Base-by-base conservation (phyloP, 306 rosid species). In the Dicorynia guianensis region DNA sequence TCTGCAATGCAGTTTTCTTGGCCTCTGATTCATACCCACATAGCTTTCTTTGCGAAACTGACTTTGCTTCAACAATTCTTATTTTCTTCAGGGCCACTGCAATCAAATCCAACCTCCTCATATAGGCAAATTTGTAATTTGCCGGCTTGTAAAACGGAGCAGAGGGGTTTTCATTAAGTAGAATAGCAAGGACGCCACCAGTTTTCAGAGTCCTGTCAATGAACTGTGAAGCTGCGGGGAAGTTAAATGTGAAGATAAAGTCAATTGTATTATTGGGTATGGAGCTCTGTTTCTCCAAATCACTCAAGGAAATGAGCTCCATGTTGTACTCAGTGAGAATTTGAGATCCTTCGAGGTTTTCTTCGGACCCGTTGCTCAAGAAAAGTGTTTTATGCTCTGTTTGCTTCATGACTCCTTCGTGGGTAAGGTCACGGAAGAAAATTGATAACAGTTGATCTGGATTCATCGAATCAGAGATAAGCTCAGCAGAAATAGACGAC, bases 1-100 rank as follows among this genome's bases (percentile, higher is more conserved):
- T 81, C 79, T 82, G 75, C 17, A 93, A 69, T 0, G 97, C 98
- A 0, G 79, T 86, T 78, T 83, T 86, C 74, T 86, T 93, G 0
- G 92, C 88, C 11, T 81, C 91, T 0, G 76, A 52, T 0, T 72
- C 63, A 4, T 75, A 70, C 3, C 82, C 72, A 0, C 36, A 73
- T 0, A 91, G 84, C 38, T 80, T 82, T 17, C 97, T 73, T 36
- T 77, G 76, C 0, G 76, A 76, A 3, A 63, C 71, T 13, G 61
- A 14, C 0, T 56, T 54, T 7, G 58, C 46, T 18, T 38, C 68
- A 1, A 19, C 10, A 18, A 18, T 34, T 2, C 56, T 9, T 0
- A 55, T 78, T 69, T 86, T 91, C 87, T 76, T 83, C 93, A 89
- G 80, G 0, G 89, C 93, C 56, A 87, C 55, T 4, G 66, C 63